These are phyloP conservation scores for Hericium erinaceus DNA, from an alignment of 768 basidiomycete species.

Conservation along the genomic window DNA sequence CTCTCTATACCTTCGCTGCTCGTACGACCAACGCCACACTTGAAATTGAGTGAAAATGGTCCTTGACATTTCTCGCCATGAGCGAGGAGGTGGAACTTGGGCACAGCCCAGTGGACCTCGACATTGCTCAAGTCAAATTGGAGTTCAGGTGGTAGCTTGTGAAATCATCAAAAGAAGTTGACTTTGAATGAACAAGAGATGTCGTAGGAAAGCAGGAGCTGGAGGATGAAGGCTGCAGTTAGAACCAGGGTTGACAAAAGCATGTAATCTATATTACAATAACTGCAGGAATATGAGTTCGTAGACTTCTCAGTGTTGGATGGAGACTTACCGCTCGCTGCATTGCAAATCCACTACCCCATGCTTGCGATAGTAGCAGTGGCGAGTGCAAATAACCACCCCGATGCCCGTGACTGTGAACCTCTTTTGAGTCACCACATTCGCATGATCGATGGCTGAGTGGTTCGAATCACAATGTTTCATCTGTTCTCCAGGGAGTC, in stretches of 20 bases:
- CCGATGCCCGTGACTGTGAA: slow-evolving; percentile 4
- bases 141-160: not conserved
- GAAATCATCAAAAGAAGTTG: not conserved
- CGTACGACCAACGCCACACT: slow-evolving; percentile 5
- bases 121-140: not conserved
- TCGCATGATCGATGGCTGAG: slow-evolving; percentile 5
- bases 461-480: slow-evolving; percentile 2
- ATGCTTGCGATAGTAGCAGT: not conserved
- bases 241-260: too few relatives aligned
- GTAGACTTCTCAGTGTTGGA: too few relatives aligned
- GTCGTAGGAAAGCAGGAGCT: not conserved
- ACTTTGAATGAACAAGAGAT: not conserved
- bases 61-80: slow-evolving; percentile 12
- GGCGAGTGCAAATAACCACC: slow-evolving; percentile 4
- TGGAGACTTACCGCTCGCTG: not conserved
- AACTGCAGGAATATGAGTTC: too few relatives aligned
- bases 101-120: not conserved
- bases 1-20: slow-evolving; percentile 16
- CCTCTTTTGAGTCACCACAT: not conserved
- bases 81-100: slow-evolving; percentile 12
- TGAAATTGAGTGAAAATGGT: slow-evolving; percentile 9
- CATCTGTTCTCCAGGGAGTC: not conserved
- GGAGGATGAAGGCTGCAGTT: too few relatives aligned
- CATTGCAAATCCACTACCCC: not conserved
- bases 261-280: too few relatives aligned